phyloP scores from a whole-genome alignment of 202 grass and related monocot species.

The Thinopyrum obtusiflorum region DNA sequence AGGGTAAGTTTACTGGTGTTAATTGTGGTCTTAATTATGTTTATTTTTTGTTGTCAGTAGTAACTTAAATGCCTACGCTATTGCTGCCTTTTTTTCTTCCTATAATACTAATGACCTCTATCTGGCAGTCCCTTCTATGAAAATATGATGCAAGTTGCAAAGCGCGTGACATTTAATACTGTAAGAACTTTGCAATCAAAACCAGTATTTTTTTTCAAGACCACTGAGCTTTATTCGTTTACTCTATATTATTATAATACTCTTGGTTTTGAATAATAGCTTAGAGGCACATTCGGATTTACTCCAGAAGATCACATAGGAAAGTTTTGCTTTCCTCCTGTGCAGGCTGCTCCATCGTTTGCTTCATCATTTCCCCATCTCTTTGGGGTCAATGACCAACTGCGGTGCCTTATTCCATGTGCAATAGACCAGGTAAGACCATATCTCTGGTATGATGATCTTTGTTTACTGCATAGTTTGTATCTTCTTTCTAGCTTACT shows the following conservation, averaged over 20 bases:
- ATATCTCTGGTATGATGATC: not conserved
- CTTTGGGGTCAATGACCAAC: slow-evolving; percentile 54
- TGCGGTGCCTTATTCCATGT: slow-evolving; percentile 87
- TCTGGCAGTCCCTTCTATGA: slow-evolving; percentile 67
- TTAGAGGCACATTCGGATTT: slow-evolving; percentile 81
- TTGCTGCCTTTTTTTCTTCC: not conserved
- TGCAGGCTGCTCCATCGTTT: slow-evolving; percentile 89
- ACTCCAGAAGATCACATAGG: slow-evolving; percentile 81
- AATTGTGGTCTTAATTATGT: not conserved
- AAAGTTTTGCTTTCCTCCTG: slow-evolving; percentile 77
- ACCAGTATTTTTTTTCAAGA: not conserved
- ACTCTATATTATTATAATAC: not conserved
- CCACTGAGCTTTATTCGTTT: not conserved
- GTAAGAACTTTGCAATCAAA: slow-evolving; percentile 23
- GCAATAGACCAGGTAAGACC: slow-evolving; percentile 82
- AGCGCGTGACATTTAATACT: slow-evolving; percentile 78
- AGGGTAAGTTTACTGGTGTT: not conserved
- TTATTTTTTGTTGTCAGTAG: not conserved
- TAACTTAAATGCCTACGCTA: not conserved
- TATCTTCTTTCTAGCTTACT: not conserved
- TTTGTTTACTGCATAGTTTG: slow-evolving; percentile 42
- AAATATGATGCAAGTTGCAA: slow-evolving; percentile 76
- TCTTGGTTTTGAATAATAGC: slow-evolving; percentile 34
- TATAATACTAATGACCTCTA: not conserved
- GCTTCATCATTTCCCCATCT: slow-evolving; percentile 90